A percentile compares a stretch with the other conserved stretches of the same genome.
Conservation (phyloP, 768 basidiomycete genomes). For the Kwoniella bestiolae region DNA sequence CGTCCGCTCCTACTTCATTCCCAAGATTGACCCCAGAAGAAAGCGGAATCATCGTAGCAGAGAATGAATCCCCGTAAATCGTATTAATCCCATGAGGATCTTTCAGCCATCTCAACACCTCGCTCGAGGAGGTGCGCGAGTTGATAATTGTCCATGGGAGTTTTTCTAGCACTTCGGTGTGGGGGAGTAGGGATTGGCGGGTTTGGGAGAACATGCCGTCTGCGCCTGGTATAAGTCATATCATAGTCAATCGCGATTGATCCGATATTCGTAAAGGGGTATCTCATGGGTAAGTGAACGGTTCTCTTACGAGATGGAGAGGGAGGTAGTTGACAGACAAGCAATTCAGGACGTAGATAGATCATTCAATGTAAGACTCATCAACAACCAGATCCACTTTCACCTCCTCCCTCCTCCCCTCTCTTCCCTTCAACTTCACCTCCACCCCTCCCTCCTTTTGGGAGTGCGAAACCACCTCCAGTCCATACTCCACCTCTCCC, state of each 20-base stretch:
- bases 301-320: too few relatives aligned
- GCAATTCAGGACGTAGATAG: too few relatives aligned
- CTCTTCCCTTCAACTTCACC: slow-evolving; percentile 6
- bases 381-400: slow-evolving; percentile 28
- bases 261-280: too few relatives aligned
- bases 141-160: slow-evolving; percentile 25
- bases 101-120: slow-evolving; percentile 1
- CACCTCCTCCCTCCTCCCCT: slow-evolving; percentile 7
- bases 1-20: too few relatives aligned
- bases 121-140: slow-evolving; percentile 4
- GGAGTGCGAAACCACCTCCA: slow-evolving; percentile 5
- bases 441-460: background rate
- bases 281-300: too few relatives aligned
- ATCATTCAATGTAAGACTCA: too few relatives aligned
- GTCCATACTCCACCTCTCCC: slow-evolving; percentile 22
- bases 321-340: too few relatives aligned
- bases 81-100: slow-evolving; percentile 30
- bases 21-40: too few relatives aligned
- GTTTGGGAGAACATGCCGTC: slow-evolving; percentile 36
- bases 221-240: slow-evolving; percentile 15
- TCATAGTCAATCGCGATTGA: background rate
- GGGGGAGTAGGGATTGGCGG: background rate
- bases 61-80: slow-evolving; percentile 24
- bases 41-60: slow-evolving; percentile 27
- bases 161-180: background rate